phyloP scores from a whole-genome alignment of 2,329 filamentous ascomycete genomes.

The Curvularia eragrostidis region DNA sequence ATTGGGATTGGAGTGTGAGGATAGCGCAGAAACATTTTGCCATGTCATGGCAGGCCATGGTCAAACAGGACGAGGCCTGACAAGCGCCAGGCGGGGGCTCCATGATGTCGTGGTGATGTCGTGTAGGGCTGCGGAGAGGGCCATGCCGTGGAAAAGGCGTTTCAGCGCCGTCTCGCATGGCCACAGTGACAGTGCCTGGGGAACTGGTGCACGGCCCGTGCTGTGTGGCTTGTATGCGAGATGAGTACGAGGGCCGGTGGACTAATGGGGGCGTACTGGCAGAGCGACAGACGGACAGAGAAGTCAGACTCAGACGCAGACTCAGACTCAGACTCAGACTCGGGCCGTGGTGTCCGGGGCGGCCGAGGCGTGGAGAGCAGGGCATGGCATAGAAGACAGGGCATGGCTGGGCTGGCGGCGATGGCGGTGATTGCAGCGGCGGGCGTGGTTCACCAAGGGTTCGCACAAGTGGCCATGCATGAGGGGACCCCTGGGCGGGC shows the following conservation, averaged over 20 bases:
- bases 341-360: no score
- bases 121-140: constrained; percentile 24
- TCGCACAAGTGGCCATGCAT: neutral
- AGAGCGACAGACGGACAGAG: no score
- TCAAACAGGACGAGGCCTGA: constrained; percentile 16
- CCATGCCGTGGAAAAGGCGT: constrained; percentile 31
- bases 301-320: no score
- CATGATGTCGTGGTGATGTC: constrained; percentile 26
- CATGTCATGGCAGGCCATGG: constrained; percentile 25
- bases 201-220: neutral
- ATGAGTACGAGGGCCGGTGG: neutral
- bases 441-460: neutral
- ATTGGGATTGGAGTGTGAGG: constrained; percentile 12
- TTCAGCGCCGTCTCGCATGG: constrained; percentile 44
- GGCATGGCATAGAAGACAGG: no score
- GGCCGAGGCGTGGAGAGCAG: no score
- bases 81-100: constrained; percentile 20
- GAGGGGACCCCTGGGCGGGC: neutral
- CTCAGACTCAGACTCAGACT: no score
- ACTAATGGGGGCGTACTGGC: no score
- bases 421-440: neutral
- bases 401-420: no score
- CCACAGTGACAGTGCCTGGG: constrained; percentile 8
- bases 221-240: neutral
- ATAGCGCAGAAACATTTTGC: constrained; percentile 19